phyloP scores from a whole-genome alignment of 2,329 filamentous ascomycete genomes.

The Pseudogymnoascus sp. region DNA sequence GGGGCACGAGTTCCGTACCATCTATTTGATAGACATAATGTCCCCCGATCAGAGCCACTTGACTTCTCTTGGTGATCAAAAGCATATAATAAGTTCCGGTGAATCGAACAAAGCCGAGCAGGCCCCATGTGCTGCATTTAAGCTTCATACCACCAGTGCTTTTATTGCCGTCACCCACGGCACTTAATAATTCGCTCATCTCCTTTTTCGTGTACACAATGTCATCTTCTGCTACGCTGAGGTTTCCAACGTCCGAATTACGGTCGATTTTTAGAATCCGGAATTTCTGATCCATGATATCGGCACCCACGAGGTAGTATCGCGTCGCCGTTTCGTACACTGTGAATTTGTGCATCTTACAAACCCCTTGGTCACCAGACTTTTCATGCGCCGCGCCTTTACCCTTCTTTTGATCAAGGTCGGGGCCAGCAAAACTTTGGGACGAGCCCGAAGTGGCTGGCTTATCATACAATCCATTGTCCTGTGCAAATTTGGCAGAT shows the following conservation, averaged over 20 bases:
- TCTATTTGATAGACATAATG: conserved; percentile 96
- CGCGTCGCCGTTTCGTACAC: conserved; percentile 89
- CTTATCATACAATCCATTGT: not conserved
- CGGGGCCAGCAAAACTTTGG: conserved; percentile 34
- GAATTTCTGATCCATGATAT: conserved; percentile 81
- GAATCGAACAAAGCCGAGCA: conserved; percentile 92
- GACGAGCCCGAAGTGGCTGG: not conserved
- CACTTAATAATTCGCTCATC: conserved; percentile 86
- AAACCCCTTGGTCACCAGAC: conserved; percentile 38
- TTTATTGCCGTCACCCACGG: conserved; percentile 92
- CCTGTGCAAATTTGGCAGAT: not conserved
- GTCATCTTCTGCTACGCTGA: conserved; percentile 87
- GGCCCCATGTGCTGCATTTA: conserved; percentile 84
- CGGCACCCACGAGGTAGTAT: conserved; percentile 90
- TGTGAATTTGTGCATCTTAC: conserved; percentile 89
- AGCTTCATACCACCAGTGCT: conserved; percentile 82
- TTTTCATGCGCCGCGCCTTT: conserved; percentile 28
- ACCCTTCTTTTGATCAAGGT: conserved; percentile 24
- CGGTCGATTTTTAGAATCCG: conserved; percentile 92
- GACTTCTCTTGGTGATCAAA: conserved; percentile 88
- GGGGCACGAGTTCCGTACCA: conserved; percentile 80
- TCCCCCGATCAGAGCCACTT: conserved; percentile 90
- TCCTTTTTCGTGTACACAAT: conserved; percentile 88
- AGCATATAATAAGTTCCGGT: conserved; percentile 97
- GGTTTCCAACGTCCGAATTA: conserved; percentile 68